Percentiles rank a stretch among this genome's conserved stretches.
Conservation (phyloP, 208 protist genomes). For the Vickermania spadyakhi region DNA sequence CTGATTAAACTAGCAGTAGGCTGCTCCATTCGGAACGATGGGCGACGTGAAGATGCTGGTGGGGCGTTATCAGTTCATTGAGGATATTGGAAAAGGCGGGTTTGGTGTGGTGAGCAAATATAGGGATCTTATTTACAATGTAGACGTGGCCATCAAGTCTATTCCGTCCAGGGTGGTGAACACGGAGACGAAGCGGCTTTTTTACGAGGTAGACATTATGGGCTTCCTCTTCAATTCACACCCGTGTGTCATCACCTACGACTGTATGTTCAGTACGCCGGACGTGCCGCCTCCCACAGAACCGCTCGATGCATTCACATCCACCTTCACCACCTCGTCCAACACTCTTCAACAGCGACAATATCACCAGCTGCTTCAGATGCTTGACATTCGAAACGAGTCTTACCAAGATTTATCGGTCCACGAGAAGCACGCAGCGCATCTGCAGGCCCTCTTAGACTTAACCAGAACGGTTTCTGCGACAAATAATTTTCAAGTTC, state of each 20-base stretch:
- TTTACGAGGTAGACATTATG: conserved; percentile 95
- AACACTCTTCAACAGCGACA: background rate
- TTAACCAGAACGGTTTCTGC: conserved; percentile 14
- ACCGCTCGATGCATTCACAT: background rate
- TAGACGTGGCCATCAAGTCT: conserved; percentile 86
- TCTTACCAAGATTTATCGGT: conserved; percentile 20
- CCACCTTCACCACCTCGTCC: conserved; percentile 30
- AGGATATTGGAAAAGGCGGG: conserved; percentile 88
- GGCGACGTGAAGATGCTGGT: conserved; percentile 22
- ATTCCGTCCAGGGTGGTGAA: conserved; percentile 82
- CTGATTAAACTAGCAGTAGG: too few relatives aligned
- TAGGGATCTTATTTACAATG: conserved; percentile 49
- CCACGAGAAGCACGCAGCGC: conserved; percentile 16
- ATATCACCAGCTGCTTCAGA: conserved; percentile 2
- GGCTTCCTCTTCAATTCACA: conserved; percentile 91
- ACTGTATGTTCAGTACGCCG: conserved; percentile 93
- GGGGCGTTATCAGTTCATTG: conserved; percentile 54
- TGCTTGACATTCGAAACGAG: conserved; percentile 30
- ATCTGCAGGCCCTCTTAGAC: conserved; percentile 31
- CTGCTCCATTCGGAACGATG: background rate
- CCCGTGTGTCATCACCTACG: conserved; percentile 90
- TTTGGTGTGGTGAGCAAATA: conserved; percentile 97
- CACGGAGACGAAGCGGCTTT: conserved; percentile 85
- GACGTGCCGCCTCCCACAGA: conserved; percentile 13
- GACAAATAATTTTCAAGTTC: conserved; percentile 57